phyloP scores from a whole-genome alignment of 768 basidiomycete species.

The Boletus coccyginus region DNA sequence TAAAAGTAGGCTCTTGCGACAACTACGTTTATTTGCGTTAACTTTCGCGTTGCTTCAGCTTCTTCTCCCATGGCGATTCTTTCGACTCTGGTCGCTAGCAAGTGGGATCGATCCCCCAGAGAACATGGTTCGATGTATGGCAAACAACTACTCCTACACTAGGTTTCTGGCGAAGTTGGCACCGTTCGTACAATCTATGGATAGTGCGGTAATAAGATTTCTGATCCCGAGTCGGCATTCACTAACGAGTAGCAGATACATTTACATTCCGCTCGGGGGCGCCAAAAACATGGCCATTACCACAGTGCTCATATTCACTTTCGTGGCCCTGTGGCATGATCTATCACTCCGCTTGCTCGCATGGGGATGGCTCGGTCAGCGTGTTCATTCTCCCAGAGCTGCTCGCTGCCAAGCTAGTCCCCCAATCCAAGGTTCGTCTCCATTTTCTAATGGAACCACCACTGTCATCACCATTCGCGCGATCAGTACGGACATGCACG shows the following conservation, averaged over 20 bases:
- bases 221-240: background rate
- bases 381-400: conserved; percentile 90
- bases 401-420: conserved; percentile 55
- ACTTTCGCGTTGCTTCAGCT: conserved; percentile 49
- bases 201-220: conserved; percentile 61
- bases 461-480: background rate
- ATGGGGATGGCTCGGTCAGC: conserved; percentile 96
- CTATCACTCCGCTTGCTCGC: conserved; percentile 81
- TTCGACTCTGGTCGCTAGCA: conserved; percentile 87
- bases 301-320: conserved; percentile 83
- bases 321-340: conserved; percentile 98
- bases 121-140: conserved; percentile 99
- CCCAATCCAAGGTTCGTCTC: conserved; percentile 54
- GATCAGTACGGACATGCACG: conserved; percentile 57
- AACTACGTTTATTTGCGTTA: background rate
- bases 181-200: conserved; percentile 96
- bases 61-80: conserved; percentile 94
- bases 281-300: conserved; percentile 53
- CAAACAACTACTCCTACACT: conserved; percentile 91
- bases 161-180: conserved; percentile 98
- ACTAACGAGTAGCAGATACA: conserved; percentile 58
- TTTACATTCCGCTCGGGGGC: conserved; percentile 92
- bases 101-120: conserved; percentile 94
- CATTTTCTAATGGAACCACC: background rate
- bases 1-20: conserved; percentile 62